A percentile compares a stretch with the other conserved stretches of the same genome.
Evolutionary conservation across 345 rosid species (phyloP).

Genomic region (Populus euphratica): DNA sequence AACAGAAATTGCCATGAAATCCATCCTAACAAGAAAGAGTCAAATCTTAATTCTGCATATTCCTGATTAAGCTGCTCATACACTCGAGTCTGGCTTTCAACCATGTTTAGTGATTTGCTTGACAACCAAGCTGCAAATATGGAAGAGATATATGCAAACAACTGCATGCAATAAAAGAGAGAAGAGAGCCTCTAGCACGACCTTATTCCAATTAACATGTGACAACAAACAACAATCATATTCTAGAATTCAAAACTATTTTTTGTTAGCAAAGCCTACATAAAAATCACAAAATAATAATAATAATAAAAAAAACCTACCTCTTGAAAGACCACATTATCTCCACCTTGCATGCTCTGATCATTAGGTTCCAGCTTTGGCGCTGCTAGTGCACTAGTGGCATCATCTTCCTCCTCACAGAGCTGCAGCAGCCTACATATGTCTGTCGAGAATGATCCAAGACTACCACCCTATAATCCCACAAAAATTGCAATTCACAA

Average conservation of each 20-base stretch:
- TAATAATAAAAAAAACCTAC: constrained; percentile 27
- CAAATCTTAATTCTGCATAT: background rate
- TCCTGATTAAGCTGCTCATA: background rate
- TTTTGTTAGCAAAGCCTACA: background rate
- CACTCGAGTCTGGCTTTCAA: background rate
- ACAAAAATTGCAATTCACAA: constrained; percentile 5
- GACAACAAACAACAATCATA: background rate
- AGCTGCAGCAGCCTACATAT: constrained; percentile 86
- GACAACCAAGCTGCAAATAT: background rate
- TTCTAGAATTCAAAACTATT: background rate
- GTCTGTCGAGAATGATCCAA: constrained; percentile 82
- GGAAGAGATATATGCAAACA: background rate
- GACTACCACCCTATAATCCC: constrained; percentile 64
- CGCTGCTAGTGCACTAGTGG: constrained; percentile 73
- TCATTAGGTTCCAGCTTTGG: constrained; percentile 87
- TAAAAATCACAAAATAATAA: background rate
- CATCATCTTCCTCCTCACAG: constrained; percentile 97
- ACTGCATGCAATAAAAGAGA: background rate
- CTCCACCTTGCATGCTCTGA: constrained; percentile 52
- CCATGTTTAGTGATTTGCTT: background rate
- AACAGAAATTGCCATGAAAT: background rate
- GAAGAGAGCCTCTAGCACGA: background rate
- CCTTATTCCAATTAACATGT: background rate
- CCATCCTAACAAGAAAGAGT: background rate
- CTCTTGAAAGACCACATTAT: constrained; percentile 49